A percentile compares a stretch with the other conserved stretches of the same genome.
phyloP scores from a whole-genome alignment of 805 yeast species.

The Ogataea angusta region DNA sequence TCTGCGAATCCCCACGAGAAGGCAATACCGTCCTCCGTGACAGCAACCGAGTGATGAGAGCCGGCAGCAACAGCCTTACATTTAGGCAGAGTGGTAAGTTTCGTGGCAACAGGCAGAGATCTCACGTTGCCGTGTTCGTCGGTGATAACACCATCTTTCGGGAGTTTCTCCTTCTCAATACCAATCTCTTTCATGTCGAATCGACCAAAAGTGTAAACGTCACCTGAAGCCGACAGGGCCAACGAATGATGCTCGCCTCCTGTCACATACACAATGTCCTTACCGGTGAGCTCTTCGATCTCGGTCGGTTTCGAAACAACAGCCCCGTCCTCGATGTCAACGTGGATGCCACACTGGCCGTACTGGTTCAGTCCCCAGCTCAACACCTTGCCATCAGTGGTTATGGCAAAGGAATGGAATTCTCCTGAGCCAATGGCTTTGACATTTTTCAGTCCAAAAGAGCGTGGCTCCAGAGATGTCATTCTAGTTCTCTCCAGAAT shows the following conservation, averaged over 20 bases:
- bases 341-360: constrained; percentile 90
- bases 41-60: constrained; percentile 88
- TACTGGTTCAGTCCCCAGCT: constrained; percentile 97
- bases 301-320: constrained; percentile 73
- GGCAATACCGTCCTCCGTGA: constrained; percentile 77
- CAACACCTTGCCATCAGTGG: constrained; percentile 62
- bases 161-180: constrained; percentile 60
- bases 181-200: constrained; percentile 94
- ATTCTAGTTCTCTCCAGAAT: constrained; percentile 74
- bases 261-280: constrained; percentile 58
- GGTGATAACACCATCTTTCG: constrained; percentile 61
- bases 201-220: constrained; percentile 83
- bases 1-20: constrained; percentile 99
- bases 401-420: constrained; percentile 92
- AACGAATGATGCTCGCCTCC: constrained; percentile 96
- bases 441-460: constrained; percentile 76
- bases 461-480: constrained; percentile 73
- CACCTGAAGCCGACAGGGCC: constrained; percentile 69
- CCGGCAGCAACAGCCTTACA: constrained; percentile 71
- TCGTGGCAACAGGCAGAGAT: constrained; percentile 83
- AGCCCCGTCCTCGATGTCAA: constrained; percentile 81
- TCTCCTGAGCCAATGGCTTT: constrained; percentile 89
- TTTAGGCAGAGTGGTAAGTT: constrained; percentile 54
- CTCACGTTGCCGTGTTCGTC: constrained; percentile 81
- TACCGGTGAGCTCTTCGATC: constrained; percentile 59